Conservation (phyloP, 306 rosid species). For the Castanea sativa region DNA sequence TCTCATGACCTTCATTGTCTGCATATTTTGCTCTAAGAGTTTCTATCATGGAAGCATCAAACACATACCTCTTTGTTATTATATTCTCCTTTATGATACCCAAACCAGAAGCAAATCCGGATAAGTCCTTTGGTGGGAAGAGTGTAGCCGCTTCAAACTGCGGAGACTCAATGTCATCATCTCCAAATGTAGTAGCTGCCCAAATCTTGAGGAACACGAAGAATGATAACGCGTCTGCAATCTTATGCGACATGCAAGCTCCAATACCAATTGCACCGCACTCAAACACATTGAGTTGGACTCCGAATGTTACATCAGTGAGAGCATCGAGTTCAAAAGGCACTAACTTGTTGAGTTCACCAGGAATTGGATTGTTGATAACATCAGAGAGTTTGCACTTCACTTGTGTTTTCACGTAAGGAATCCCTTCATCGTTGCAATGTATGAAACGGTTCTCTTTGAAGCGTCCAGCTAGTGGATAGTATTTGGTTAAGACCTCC, state of each 20-base stretch:
- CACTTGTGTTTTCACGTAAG: slow-evolving; percentile 41
- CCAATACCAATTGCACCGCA: slow-evolving; percentile 60
- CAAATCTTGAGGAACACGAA: slow-evolving; percentile 41
- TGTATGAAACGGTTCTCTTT: slow-evolving; percentile 17
- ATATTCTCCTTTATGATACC: slow-evolving; percentile 33
- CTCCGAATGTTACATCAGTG: slow-evolving; percentile 37
- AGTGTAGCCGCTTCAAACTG: slow-evolving; percentile 39
- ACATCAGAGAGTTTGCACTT: slow-evolving; percentile 32
- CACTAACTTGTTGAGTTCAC: slow-evolving; percentile 39
- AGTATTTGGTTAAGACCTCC: slow-evolving; percentile 31
- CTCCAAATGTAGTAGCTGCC: slow-evolving; percentile 36
- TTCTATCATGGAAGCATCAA: slow-evolving; percentile 37
- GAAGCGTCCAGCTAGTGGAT: slow-evolving; percentile 47
- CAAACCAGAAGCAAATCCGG: slow-evolving; percentile 26
- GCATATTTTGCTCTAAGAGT: slow-evolving; percentile 32
- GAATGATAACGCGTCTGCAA: slow-evolving; percentile 46
- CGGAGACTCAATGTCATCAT: slow-evolving; percentile 18
- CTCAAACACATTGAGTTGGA: slow-evolving; percentile 49
- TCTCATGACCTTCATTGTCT: neutral
- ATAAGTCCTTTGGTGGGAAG: slow-evolving; percentile 47
- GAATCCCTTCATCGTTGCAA: slow-evolving; percentile 53
- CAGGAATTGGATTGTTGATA: slow-evolving; percentile 31
- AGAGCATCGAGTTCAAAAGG: slow-evolving; percentile 41
- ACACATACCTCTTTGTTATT: slow-evolving; percentile 48
- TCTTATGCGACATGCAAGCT: slow-evolving; percentile 51